Percentiles rank a stretch among this genome's conserved stretches.
These are phyloP conservation scores for Chytriomyces confervae DNA, from an alignment of 192 early-diverging fungal species.

Conservation along the genomic window DNA sequence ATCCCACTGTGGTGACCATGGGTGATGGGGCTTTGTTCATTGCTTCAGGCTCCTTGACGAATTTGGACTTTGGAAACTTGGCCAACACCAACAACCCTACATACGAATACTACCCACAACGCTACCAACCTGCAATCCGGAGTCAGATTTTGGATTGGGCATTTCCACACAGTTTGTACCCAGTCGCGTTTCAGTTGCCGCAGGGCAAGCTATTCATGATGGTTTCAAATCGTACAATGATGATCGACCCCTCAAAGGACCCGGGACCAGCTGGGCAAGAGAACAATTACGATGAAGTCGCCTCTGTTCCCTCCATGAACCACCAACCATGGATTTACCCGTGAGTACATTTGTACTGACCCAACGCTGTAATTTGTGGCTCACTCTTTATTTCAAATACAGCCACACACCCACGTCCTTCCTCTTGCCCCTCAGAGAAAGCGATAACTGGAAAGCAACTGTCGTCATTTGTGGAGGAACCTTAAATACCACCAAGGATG, in stretches of 20 bases:
- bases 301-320: constrained; percentile 7
- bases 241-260: constrained; percentile 37
- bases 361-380: background rate
- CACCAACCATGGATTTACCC: constrained; percentile 42
- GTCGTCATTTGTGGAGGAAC: constrained; percentile 46
- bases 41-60: constrained; percentile 33
- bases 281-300: background rate
- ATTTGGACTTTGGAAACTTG: constrained; percentile 30
- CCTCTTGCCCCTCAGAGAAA: constrained; percentile 41
- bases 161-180: constrained; percentile 38
- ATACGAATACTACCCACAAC: constrained; percentile 47
- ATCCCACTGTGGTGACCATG: constrained; percentile 50
- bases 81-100: constrained; percentile 46
- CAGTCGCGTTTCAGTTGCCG: constrained; percentile 39
- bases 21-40: constrained; percentile 29
- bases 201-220: constrained; percentile 42
- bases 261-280: constrained; percentile 19
- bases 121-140: background rate
- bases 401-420: constrained; percentile 42
- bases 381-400: background rate
- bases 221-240: constrained; percentile 35
- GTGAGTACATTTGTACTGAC: no score
- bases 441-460: constrained; percentile 19
- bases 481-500: constrained; percentile 8
- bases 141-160: constrained; percentile 27